These are phyloP conservation scores for Zasmidium angulare DNA, from an alignment of 2,329 filamentous ascomycete species.

Conservation along the genomic window DNA sequence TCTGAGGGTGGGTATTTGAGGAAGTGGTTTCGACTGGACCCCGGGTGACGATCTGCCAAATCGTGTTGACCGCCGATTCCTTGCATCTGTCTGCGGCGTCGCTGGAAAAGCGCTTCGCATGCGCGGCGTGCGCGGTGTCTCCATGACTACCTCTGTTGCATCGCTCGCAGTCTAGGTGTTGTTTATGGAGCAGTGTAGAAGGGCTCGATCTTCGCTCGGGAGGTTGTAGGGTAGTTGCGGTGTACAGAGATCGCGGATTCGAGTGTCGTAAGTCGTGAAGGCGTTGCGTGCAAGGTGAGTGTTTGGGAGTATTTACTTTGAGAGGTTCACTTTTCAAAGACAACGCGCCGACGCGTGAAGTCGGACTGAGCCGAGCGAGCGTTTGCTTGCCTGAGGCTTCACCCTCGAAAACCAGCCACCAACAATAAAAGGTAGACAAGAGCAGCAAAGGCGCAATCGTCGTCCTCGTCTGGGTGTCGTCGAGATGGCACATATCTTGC, in stretches of 20 bases:
- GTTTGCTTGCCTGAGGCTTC: not conserved
- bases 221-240: too few relatives aligned
- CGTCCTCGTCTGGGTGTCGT: not conserved
- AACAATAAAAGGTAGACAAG: not conserved
- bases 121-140: constrained; percentile 66
- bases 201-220: too few relatives aligned
- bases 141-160: constrained; percentile 55
- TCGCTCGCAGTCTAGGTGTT: constrained; percentile 3
- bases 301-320: not conserved
- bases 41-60: constrained; percentile 15
- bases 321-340: not conserved
- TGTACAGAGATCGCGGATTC: not conserved
- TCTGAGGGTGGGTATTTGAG: constrained; percentile 23
- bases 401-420: not conserved
- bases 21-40: constrained; percentile 33
- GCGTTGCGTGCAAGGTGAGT: not conserved
- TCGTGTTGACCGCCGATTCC: constrained; percentile 3
- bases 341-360: not conserved
- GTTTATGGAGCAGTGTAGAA: not conserved
- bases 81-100: constrained; percentile 55
- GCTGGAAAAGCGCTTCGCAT: constrained; percentile 78
- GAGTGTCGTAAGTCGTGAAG: not conserved
- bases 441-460: not conserved
- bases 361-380: not conserved
- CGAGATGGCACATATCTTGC: not conserved